Percentiles rank a stretch among this genome's conserved stretches.
phyloP scores from a whole-genome alignment of 148 eudicot genomes.

The Amaranthus hypochondriacus region DNA sequence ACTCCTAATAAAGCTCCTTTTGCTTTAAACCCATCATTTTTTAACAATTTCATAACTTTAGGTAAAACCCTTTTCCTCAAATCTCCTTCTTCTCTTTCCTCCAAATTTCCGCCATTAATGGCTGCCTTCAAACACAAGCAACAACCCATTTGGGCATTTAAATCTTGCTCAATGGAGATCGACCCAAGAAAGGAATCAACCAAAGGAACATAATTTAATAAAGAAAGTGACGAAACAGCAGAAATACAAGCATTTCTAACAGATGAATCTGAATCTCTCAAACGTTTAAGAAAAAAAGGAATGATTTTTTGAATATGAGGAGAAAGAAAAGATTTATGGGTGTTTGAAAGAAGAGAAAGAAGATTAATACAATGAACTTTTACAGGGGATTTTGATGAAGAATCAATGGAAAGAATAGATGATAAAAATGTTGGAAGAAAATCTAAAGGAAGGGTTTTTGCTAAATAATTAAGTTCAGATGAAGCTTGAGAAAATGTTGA shows the following conservation, averaged over 20 bases:
- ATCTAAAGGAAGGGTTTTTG: constrained; percentile 29
- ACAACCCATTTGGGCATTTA: constrained; percentile 45
- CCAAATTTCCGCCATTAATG: constrained; percentile 30
- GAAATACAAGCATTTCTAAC: constrained; percentile 40
- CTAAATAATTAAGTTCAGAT: constrained; percentile 38
- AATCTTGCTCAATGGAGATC: constrained; percentile 42
- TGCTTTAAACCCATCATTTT: constrained; percentile 41
- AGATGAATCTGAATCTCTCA: constrained; percentile 51
- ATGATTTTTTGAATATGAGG: constrained; percentile 44
- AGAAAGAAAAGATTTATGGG: constrained; percentile 31
- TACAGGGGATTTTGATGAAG: constrained; percentile 47
- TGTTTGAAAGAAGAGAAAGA: constrained; percentile 23
- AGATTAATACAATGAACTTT: constrained; percentile 42
- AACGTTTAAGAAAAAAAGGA: constrained; percentile 37
- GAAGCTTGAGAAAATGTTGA: constrained; percentile 51
- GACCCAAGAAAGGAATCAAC: constrained; percentile 23
- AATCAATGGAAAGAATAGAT: constrained; percentile 40
- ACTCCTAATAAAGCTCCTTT: constrained; percentile 45
- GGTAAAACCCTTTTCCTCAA: constrained; percentile 30
- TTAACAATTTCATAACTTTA: constrained; percentile 42
- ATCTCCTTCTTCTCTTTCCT: constrained; percentile 24
- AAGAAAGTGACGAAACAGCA: constrained; percentile 26
- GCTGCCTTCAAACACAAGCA: constrained; percentile 49
- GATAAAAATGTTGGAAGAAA: constrained; percentile 44
- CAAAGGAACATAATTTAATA: background rate